Conservation (phyloP, 2,329 filamentous ascomycete species). For the Xylaria sp. region DNA sequence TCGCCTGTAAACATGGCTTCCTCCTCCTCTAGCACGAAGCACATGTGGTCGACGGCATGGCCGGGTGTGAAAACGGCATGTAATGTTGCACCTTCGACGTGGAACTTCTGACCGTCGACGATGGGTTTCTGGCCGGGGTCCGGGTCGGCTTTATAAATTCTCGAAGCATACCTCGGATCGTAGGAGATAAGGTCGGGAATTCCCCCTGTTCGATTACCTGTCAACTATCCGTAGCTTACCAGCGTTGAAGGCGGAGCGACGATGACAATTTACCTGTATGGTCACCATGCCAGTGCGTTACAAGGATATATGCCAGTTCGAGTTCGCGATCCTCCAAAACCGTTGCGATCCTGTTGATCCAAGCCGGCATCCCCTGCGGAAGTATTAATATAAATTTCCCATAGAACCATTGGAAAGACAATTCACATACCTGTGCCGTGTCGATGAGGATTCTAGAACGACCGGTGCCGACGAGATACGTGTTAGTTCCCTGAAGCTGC, state of each 20-base stretch:
- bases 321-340: slow-evolving; percentile 56
- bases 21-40: slow-evolving; percentile 74
- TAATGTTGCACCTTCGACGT: slow-evolving; percentile 44
- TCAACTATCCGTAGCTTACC: too few relatives aligned
- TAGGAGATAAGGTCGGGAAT: slow-evolving; percentile 66
- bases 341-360: slow-evolving; percentile 53
- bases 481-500: slow-evolving; percentile 57
- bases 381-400: too few relatives aligned
- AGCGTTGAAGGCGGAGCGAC: too few relatives aligned
- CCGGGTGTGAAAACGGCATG: slow-evolving; percentile 51
- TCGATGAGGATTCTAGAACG: slow-evolving; percentile 64
- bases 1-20: slow-evolving; percentile 84
- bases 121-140: slow-evolving; percentile 55
- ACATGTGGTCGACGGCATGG: slow-evolving; percentile 81
- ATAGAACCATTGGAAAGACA: slow-evolving; percentile 35
- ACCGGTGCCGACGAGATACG: slow-evolving; percentile 66
- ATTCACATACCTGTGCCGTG: slow-evolving; percentile 46
- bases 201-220: slow-evolving; percentile 77
- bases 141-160: slow-evolving; percentile 67
- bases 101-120: slow-evolving; percentile 52
- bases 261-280: slow-evolving; percentile 48
- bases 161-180: slow-evolving; percentile 57
- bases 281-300: slow-evolving; percentile 70
- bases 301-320: slow-evolving; percentile 54
- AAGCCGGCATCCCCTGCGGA: slow-evolving; percentile 53